These are phyloP conservation scores for Podospora bellae-mahoneyi DNA, from an alignment of 495 filamentous ascomycete genomes.

Conservation along the genomic window DNA sequence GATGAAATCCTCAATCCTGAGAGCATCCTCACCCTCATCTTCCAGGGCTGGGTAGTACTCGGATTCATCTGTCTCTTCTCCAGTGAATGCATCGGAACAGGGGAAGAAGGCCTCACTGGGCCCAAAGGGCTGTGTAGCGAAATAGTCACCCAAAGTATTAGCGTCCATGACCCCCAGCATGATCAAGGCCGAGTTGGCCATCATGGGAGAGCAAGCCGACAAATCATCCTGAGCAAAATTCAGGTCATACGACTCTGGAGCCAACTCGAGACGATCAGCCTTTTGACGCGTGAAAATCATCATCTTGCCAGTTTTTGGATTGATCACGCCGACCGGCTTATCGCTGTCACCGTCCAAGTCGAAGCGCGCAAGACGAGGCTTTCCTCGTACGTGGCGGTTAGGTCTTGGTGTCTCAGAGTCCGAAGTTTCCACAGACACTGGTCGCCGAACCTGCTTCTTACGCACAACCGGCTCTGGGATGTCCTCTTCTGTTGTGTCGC, in stretches of 20 bases:
- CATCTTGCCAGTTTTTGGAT: slow-evolving; percentile 65
- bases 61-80: slow-evolving; percentile 34
- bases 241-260: slow-evolving; percentile 45
- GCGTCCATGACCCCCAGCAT: slow-evolving; percentile 69
- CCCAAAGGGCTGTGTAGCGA: slow-evolving; percentile 62
- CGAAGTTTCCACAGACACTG: slow-evolving; percentile 37
- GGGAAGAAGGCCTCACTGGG: slow-evolving; percentile 70
- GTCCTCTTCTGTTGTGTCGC: slow-evolving; percentile 84
- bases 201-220: slow-evolving; percentile 54
- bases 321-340: slow-evolving; percentile 70
- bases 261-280: slow-evolving; percentile 40
- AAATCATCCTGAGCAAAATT: slow-evolving; percentile 45
- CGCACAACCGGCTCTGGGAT: slow-evolving; percentile 56
- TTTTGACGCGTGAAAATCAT: slow-evolving; percentile 57
- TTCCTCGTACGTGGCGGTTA: slow-evolving; percentile 36
- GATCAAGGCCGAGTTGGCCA: slow-evolving; percentile 65
- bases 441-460: slow-evolving; percentile 50
- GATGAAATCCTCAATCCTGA: slow-evolving; percentile 70
- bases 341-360: slow-evolving; percentile 53
- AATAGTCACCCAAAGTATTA: slow-evolving; percentile 54
- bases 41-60: slow-evolving; percentile 40
- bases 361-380: slow-evolving; percentile 53
- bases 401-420: slow-evolving; percentile 45
- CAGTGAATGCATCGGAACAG: slow-evolving; percentile 47
- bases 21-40: slow-evolving; percentile 59